Percentiles rank a stretch among this genome's conserved stretches.
Conservation (phyloP, 1,284 basidiomycete species). For the Serendipita sp. region DNA sequence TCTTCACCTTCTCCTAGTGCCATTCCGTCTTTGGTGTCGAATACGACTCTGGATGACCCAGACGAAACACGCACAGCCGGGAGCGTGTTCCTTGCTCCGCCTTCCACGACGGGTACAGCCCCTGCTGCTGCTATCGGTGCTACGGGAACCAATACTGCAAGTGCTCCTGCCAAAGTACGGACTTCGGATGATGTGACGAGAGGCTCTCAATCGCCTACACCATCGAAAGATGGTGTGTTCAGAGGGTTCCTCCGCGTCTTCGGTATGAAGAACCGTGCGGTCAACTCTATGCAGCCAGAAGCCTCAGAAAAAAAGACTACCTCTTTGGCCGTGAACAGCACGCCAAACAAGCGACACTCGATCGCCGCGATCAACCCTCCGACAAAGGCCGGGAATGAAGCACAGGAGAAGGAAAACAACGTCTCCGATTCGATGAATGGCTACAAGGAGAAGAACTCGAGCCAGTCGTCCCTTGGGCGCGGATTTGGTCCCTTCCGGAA, state of each 20-base stretch:
- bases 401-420: not conserved
- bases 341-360: not conserved
- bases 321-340: not conserved
- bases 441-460: not conserved
- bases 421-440: not conserved
- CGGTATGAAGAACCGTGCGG: not conserved
- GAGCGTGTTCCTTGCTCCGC: not conserved
- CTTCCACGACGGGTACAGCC: not conserved
- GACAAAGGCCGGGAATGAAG: not conserved
- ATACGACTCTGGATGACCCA: not conserved
- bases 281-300: not conserved
- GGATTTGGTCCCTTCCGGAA: not conserved
- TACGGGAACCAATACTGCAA: not conserved
- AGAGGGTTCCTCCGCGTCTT: not conserved
- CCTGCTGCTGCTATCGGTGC: no score
- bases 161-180: not conserved
- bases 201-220: conserved; percentile 1
- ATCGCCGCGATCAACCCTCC: not conserved
- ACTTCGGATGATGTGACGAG: not conserved
- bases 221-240: not conserved
- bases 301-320: not conserved
- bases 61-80: not conserved
- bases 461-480: not conserved
- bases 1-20: not conserved
- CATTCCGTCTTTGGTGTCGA: not conserved